Conservation (phyloP, 148 eudicot genomes). For the Amaranthus cruentus region DNA sequence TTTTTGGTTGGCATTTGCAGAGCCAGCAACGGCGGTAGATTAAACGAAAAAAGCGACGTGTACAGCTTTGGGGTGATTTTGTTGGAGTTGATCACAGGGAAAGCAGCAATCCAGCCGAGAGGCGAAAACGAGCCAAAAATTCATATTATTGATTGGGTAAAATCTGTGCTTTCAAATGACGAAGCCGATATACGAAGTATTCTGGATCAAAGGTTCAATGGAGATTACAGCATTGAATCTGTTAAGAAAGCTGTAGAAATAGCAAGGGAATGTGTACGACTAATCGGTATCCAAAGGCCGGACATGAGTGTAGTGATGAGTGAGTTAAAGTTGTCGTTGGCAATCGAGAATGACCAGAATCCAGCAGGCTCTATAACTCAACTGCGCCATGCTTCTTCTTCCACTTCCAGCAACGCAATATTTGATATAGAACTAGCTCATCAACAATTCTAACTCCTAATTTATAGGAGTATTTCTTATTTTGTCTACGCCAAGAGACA, state of each 20-base stretch:
- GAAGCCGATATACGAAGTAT: slow-evolving; percentile 20
- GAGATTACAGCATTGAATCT: slow-evolving; percentile 7
- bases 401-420: too few species aligned
- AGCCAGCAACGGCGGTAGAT: background rate
- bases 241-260: slow-evolving; percentile 18
- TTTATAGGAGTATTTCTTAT: too few species aligned
- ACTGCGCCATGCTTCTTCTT: too few species aligned
- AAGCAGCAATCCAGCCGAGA: background rate
- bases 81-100: slow-evolving; percentile 24
- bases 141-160: slow-evolving; percentile 9
- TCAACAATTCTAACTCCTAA: too few species aligned
- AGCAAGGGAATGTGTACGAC: slow-evolving; percentile 17
- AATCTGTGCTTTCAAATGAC: slow-evolving; percentile 2
- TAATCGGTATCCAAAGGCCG: slow-evolving; percentile 9
- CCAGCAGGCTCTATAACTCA: too few species aligned
- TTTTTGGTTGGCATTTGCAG: too few species aligned
- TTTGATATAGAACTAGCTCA: too few species aligned
- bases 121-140: background rate
- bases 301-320: slow-evolving; percentile 22
- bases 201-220: slow-evolving; percentile 18
- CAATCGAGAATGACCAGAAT: slow-evolving; percentile 1
- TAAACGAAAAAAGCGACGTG: slow-evolving; percentile 28
- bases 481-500: too few species aligned
- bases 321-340: slow-evolving; percentile 27
- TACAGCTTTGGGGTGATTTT: slow-evolving; percentile 24